phyloP scores from a whole-genome alignment of 495 filamentous ascomycete species.

The Paragyromitra xinjiangensis region DNA sequence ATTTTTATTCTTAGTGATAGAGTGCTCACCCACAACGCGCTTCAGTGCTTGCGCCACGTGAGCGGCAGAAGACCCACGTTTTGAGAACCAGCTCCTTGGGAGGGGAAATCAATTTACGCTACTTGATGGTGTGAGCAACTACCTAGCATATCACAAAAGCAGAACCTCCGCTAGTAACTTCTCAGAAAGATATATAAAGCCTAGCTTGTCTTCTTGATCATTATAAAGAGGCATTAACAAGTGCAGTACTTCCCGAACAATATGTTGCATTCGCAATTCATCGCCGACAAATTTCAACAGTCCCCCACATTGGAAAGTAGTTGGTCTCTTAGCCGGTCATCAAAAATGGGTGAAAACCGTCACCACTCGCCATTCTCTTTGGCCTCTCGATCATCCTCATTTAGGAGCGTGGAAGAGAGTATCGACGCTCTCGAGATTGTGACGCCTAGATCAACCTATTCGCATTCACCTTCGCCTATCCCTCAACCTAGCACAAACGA shows the following conservation, averaged over 20 bases:
- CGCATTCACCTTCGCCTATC: constrained; percentile 51
- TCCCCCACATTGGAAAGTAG: constrained; percentile 46
- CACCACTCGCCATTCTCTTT: constrained; percentile 44
- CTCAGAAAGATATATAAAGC: constrained; percentile 42
- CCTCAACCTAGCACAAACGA: constrained; percentile 33
- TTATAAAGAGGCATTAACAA: constrained; percentile 52
- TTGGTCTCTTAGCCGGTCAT: constrained; percentile 34
- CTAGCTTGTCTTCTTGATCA: constrained; percentile 30
- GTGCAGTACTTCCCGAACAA: constrained; percentile 38
- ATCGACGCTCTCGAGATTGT: constrained; percentile 52
- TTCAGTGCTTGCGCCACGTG: constrained; percentile 54
- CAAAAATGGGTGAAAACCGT: constrained; percentile 46
- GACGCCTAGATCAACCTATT: constrained; percentile 52
- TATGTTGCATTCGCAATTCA: constrained; percentile 55
- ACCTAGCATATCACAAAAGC: constrained; percentile 21
- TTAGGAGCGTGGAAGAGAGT: constrained; percentile 40
- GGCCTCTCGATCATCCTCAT: constrained; percentile 45
- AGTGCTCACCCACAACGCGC: constrained; percentile 42
- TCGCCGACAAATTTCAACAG: constrained; percentile 46
- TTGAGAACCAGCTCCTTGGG: constrained; percentile 31
- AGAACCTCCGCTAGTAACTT: constrained; percentile 15
- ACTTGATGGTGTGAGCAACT: constrained; percentile 5
- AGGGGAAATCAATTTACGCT: constrained; percentile 14
- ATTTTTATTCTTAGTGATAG: constrained; percentile 54
- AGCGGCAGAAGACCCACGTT: constrained; percentile 49